Conservation (phyloP, 2,329 filamentous ascomycete genomes). For the Sphaerostilbella broomeana region DNA sequence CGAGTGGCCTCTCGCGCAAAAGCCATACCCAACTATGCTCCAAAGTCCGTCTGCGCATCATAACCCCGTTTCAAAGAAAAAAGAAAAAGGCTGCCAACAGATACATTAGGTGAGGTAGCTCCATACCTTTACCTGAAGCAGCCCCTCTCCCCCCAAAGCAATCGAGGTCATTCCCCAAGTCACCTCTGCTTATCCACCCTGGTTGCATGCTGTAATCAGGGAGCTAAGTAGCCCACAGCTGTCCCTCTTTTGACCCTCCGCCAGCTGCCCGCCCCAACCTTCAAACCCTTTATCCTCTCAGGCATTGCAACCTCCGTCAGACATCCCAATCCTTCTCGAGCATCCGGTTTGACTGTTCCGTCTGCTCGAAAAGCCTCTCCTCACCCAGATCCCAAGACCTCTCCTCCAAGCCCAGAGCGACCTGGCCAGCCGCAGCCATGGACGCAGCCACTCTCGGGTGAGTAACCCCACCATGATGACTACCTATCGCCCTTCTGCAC, state of each 20-base stretch:
- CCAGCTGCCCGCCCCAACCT: constrained; percentile 6
- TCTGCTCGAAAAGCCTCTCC: no score
- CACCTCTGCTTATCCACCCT: neutral
- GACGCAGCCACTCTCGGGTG: constrained; percentile 12
- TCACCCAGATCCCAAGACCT: no score
- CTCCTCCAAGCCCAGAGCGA: constrained; percentile 3
- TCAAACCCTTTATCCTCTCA: constrained; percentile 1
- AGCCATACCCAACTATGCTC: constrained; percentile 4
- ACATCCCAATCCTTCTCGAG: no score
- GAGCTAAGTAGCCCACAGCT: constrained; percentile 11
- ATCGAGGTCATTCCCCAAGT: no score
- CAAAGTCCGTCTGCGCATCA: constrained; percentile 10
- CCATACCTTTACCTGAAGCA: no score
- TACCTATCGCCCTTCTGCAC: constrained; percentile 12
- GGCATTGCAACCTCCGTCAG: constrained; percentile 3
- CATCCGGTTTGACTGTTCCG: no score
- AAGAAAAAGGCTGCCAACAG: no score
- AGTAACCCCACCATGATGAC: constrained; percentile 14
- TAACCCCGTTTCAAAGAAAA: constrained; percentile 11
- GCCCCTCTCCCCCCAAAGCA: no score
- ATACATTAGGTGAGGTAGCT: no score
- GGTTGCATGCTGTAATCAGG: neutral
- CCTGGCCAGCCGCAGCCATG: constrained; percentile 13
- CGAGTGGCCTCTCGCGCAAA: no score
- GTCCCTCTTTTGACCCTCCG: constrained; percentile 1